Conservation (phyloP, 495 filamentous ascomycete genomes). For the Bombardia bombarda region DNA sequence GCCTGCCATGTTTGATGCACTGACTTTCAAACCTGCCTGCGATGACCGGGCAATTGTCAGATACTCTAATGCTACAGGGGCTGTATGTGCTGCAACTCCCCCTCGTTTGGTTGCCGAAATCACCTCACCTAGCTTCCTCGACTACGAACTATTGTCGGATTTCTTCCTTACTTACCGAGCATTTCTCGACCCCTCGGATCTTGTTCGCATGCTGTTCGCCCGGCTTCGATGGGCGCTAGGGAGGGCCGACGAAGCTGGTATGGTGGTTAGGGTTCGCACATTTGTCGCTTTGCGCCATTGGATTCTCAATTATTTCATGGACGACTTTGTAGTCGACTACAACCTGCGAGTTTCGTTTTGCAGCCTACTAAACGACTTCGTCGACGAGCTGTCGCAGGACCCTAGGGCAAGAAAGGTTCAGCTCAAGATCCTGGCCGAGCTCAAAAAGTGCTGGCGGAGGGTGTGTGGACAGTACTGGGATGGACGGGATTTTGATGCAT, state of each 20-base stretch:
- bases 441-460: conserved; percentile 96
- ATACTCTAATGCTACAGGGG: conserved; percentile 60
- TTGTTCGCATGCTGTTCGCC: conserved; percentile 75
- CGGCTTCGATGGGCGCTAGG: conserved; percentile 83
- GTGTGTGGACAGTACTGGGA: conserved; percentile 89
- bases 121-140: conserved; percentile 88
- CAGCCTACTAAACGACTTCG: conserved; percentile 69
- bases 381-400: conserved; percentile 42
- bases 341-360: conserved; percentile 75
- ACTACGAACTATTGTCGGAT: conserved; percentile 95
- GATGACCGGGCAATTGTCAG: conserved; percentile 80
- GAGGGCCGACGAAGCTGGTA: conserved; percentile 72
- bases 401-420: conserved; percentile 56
- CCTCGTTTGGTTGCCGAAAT: conserved; percentile 94
- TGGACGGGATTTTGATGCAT: conserved; percentile 48
- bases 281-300: conserved; percentile 97
- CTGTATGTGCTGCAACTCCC: conserved; percentile 84
- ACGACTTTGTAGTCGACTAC: conserved; percentile 87
- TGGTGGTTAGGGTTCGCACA: conserved; percentile 85
- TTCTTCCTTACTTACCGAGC: conserved; percentile 94
- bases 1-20: conserved; percentile 66
- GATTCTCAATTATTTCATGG: conserved; percentile 96
- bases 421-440: conserved; percentile 82
- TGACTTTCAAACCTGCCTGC: conserved; percentile 60
- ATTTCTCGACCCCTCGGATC: conserved; percentile 67